These are phyloP conservation scores for Colletotrichum eremochloae DNA, from an alignment of 2,329 filamentous ascomycete genomes.

Conservation along the genomic window DNA sequence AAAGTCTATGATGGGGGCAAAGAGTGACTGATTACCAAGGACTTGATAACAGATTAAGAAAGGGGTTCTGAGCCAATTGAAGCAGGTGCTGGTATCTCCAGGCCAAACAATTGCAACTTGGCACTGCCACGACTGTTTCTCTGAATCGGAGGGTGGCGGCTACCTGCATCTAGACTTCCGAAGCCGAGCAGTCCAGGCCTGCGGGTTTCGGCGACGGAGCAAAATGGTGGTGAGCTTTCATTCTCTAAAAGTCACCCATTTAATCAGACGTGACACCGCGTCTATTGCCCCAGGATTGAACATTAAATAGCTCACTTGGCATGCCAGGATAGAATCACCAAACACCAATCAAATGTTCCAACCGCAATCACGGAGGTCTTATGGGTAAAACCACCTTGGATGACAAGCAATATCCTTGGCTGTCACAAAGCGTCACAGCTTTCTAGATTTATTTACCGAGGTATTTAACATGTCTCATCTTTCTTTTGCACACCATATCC, in stretches of 20 bases:
- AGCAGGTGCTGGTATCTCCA: neutral
- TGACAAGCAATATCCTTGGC: neutral
- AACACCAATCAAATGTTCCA: neutral
- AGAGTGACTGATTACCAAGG: neutral
- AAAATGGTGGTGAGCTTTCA: too few species aligned
- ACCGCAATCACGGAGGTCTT: neutral
- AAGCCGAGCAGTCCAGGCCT: too few species aligned
- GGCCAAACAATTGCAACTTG: neutral
- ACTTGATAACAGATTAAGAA: neutral
- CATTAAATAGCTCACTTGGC: neutral
- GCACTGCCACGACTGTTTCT: neutral
- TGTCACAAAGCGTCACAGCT: neutral
- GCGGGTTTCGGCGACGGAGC: neutral
- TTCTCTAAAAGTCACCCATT: neutral
- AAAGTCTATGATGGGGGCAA: rapidly evolving
- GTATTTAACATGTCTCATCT: too few species aligned
- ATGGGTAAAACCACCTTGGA: neutral
- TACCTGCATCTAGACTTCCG: neutral
- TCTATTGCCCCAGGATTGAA: neutral
- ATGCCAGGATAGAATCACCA: neutral
- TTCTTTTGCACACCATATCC: neutral
- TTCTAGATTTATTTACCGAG: neutral
- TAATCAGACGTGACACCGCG: neutral
- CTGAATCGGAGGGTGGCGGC: neutral
- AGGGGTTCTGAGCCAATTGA: neutral